Percentiles rank a stretch among this genome's conserved stretches.
Evolutionary conservation across 2,329 filamentous ascomycete species (phyloP).

Genomic region (Aspergillus sp.): DNA sequence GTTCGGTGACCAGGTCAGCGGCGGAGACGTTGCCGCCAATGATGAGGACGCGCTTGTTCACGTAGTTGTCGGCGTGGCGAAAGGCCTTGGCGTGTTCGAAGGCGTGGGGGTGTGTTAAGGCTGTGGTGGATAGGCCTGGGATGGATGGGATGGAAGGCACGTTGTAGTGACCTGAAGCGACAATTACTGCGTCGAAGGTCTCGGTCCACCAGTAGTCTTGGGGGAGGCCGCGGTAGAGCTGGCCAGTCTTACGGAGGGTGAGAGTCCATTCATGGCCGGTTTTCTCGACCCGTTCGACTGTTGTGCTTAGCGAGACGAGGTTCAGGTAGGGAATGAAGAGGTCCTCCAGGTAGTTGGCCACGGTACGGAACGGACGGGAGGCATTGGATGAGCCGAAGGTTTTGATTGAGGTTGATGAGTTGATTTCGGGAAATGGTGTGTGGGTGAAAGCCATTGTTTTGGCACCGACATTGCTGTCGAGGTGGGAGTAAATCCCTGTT

Average conservation of each 20-base stretch:
- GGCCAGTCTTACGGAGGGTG: constrained; percentile 27
- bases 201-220: constrained; percentile 44
- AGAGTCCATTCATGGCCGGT: constrained; percentile 31
- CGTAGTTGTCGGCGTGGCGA: constrained; percentile 39
- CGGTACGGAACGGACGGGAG: constrained; percentile 27
- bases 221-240: constrained; percentile 9
- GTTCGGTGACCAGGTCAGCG: constrained; percentile 30
- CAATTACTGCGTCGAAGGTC: constrained; percentile 45
- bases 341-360: constrained; percentile 28
- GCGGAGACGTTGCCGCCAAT: constrained; percentile 35
- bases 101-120: constrained; percentile 31
- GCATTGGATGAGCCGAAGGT: constrained; percentile 26
- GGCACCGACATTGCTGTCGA: constrained; percentile 34
- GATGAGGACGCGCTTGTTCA: constrained; percentile 34
- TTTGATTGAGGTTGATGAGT: constrained; percentile 26
- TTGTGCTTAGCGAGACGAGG: constrained; percentile 34
- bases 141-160: constrained; percentile 45
- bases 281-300: constrained; percentile 32
- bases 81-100: constrained; percentile 45
- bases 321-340: constrained; percentile 30
- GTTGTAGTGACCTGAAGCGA: constrained; percentile 47
- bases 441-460: constrained; percentile 33
- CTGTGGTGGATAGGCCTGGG: constrained; percentile 35
- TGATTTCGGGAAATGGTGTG: constrained; percentile 26
- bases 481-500: constrained; percentile 26